A percentile compares a stretch with the other conserved stretches of the same genome.
These are phyloP conservation scores for Scutellaria minor DNA, from an alignment of 257 asterid genomes.

Conservation along the genomic window DNA sequence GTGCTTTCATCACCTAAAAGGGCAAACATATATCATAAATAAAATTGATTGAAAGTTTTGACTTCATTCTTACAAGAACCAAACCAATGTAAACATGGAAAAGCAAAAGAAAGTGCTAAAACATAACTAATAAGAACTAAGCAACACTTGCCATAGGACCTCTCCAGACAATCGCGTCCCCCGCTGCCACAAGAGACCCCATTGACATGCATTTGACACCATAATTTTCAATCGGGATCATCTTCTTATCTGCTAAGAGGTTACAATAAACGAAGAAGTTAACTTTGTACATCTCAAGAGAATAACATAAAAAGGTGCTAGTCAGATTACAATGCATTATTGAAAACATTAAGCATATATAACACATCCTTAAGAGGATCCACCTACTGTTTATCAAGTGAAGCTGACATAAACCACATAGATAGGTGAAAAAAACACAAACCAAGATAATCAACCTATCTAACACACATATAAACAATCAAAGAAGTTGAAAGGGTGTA, in stretches of 20 bases:
- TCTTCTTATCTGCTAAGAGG: constrained; percentile 64
- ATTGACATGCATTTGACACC: constrained; percentile 94
- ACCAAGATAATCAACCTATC: constrained; percentile 3
- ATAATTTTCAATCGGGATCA: constrained; percentile 89
- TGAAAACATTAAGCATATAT: constrained; percentile 2
- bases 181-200: constrained; percentile 94
- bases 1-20: constrained; percentile 95
- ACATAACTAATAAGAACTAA: neutral
- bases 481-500: neutral
- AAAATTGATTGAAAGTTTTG: neutral
- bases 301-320: neutral
- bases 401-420: neutral
- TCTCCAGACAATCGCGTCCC: constrained; percentile 97
- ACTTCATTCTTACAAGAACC: constrained; percentile 1
- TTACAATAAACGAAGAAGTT: neutral
- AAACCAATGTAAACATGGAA: neutral
- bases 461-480: neutral
- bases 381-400: neutral
- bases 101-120: neutral
- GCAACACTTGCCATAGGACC: constrained; percentile 83
- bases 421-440: constrained; percentile 2
- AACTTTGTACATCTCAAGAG: neutral
- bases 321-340: neutral
- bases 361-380: neutral
- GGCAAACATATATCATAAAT: constrained; percentile 11